Base-by-base conservation (phyloP, 192 early-diverging fungal species). In the Paraglomus occultum region DNA sequence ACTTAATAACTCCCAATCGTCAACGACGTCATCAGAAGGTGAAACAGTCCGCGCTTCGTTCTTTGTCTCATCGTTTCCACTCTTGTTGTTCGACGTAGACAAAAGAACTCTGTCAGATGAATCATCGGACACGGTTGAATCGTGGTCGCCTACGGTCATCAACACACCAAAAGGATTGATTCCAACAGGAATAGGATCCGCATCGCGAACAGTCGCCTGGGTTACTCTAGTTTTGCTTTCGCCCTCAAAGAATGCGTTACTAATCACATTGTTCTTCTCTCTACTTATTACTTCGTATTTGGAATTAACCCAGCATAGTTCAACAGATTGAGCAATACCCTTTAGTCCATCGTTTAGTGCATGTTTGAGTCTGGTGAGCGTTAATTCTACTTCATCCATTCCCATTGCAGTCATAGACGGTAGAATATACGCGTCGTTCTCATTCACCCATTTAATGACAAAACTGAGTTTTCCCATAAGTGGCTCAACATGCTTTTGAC, bases 221-320 rank as follows among this genome's bases (percentile, higher is more conserved):
- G 31, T 3, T 3, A 31, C 31, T 31, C 31, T 31, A 31, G 31
- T 31, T 3, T 31, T 3, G 1, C 3, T 31, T 31, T 31, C 31
- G 31, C 31, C 31, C 31, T 31, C 31, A 31, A 31, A 31, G 31
- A 31, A 31, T 31, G 31, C 31, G 31, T 31, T 31, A 31, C 38
- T 55, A n/a, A 55, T 48, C 17, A 46, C 5, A 45, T 68, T 68
- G 6, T 20, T 38, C 15, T 23, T 49, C 22, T 68, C 66, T 11
- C 39, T 76, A 71, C 83, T 81, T 6, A 77, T 75, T 0, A 86
- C 73, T 40, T 83, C 76, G 20, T 73, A 81, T 23, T 82, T 75
- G 15, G 76, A 69, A 52, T 86, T 84, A 8, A 86, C 76, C 85
- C 85, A 86, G 71, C 85, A 86, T 12, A 82, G 75, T 51, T 81